phyloP scores from a whole-genome alignment of 2,329 filamentous ascomycete genomes.

The Paecilomyces variotii region DNA sequence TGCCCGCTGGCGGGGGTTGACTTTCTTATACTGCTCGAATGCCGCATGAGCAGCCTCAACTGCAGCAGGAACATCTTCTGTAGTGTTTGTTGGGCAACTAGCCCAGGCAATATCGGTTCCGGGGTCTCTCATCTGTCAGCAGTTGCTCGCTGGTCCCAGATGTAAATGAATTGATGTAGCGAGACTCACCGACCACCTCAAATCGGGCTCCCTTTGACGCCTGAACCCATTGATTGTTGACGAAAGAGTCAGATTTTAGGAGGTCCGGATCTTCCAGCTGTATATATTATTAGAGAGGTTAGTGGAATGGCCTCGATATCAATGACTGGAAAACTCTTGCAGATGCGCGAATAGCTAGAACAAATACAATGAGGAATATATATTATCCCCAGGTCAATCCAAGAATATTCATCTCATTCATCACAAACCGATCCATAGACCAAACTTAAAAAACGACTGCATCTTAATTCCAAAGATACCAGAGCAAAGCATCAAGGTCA shows the following conservation, averaged over 20 bases:
- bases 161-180: not conserved
- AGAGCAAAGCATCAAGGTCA: not conserved
- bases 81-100: constrained; percentile 7
- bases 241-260: constrained; percentile 42
- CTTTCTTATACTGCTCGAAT: constrained; percentile 52
- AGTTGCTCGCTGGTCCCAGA: not conserved
- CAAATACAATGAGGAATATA: not conserved
- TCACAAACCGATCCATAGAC: not conserved
- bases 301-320: not conserved
- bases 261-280: constrained; percentile 42
- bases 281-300: constrained; percentile 12
- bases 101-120: constrained; percentile 8
- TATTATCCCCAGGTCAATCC: not conserved
- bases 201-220: constrained; percentile 44
- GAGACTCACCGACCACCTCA: constrained; percentile 37
- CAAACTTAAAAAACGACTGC: not conserved
- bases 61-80: constrained; percentile 54
- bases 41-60: constrained; percentile 53
- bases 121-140: constrained; percentile 4
- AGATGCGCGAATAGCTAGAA: not conserved
- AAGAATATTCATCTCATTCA: not conserved
- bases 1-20: constrained; percentile 53
- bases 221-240: constrained; percentile 42
- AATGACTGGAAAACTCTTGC: not conserved
- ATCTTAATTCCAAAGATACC: not conserved